Percentiles rank a stretch among this genome's conserved stretches.
These are phyloP conservation scores for Artemisia tridentata DNA, from an alignment of 129 eudicot genomes.

Conservation along the genomic window DNA sequence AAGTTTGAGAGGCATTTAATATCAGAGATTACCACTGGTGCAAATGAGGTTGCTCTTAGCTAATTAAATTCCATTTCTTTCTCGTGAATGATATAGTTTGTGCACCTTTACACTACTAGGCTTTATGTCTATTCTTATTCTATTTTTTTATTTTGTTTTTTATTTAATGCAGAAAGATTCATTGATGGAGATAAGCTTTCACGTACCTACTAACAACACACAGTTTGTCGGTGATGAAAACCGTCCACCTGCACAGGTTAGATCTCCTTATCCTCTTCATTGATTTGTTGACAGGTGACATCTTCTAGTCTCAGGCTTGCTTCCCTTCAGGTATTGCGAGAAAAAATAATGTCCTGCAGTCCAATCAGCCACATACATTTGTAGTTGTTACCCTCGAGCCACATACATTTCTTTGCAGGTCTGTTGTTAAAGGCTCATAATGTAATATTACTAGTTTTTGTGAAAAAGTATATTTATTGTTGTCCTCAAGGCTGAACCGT, in stretches of 20 bases:
- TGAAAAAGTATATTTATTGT: constrained; percentile 12
- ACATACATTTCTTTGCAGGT: constrained; percentile 99
- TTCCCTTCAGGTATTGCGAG: constrained; percentile 64
- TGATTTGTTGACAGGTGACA: constrained; percentile 8
- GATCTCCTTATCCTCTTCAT: constrained; percentile 12
- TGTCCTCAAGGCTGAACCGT: no score
- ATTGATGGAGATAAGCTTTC: constrained; percentile 94
- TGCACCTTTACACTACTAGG: constrained; percentile 11
- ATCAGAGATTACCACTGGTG: constrained; percentile 97
- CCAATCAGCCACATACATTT: constrained; percentile 91
- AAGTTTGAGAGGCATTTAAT: no score
- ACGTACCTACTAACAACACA: constrained; percentile 79
- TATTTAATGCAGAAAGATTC: constrained; percentile 79
- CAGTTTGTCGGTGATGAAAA: constrained; percentile 96
- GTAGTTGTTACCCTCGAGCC: constrained; percentile 91
- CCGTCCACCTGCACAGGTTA: constrained; percentile 84
- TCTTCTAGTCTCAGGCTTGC: constrained; percentile 12
- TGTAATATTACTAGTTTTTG: constrained; percentile 7
- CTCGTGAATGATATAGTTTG: background rate
- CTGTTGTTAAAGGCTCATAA: constrained; percentile 17
- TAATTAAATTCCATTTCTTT: constrained; percentile 13
- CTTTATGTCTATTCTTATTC: constrained; percentile 1
- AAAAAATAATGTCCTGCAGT: constrained; percentile 74
- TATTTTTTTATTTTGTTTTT: background rate
- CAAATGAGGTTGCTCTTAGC: constrained; percentile 67